Evolutionary conservation across 2,329 filamentous ascomycete genomes (phyloP).

Genomic region (Pleomassaria siparia): DNA sequence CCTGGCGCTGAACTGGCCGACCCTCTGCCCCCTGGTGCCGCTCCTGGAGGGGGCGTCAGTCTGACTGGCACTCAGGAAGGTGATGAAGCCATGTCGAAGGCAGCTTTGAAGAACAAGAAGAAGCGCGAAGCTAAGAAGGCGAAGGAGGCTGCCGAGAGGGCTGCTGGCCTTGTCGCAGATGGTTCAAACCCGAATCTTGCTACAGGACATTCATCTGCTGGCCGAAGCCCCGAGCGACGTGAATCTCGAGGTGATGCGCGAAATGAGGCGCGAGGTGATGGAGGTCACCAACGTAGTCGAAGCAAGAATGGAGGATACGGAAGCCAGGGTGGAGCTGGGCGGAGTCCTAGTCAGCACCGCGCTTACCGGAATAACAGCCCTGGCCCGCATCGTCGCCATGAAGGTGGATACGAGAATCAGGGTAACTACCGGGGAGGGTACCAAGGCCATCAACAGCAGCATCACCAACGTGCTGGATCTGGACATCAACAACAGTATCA

Average conservation of each 20-base stretch:
- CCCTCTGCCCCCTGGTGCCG: slow-evolving; percentile 67
- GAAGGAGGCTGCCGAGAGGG: slow-evolving; percentile 69
- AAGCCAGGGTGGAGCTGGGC: slow-evolving; percentile 22
- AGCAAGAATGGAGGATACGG: slow-evolving; percentile 35
- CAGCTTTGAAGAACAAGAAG: slow-evolving; percentile 96
- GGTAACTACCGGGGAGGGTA: slow-evolving; percentile 16
- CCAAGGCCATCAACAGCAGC: slow-evolving; percentile 2
- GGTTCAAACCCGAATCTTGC: slow-evolving; percentile 21
- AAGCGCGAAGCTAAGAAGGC: slow-evolving; percentile 92
- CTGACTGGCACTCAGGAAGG: slow-evolving; percentile 66
- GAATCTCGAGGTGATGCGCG: slow-evolving; percentile 38
- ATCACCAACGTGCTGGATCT: slow-evolving; percentile 19
- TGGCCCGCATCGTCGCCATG: slow-evolving; percentile 31
- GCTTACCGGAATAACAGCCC: slow-evolving; percentile 31
- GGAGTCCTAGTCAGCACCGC: slow-evolving; percentile 36
- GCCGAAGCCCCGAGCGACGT: slow-evolving; percentile 68
- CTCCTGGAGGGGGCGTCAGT: slow-evolving; percentile 65
- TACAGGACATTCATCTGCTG: slow-evolving; percentile 32
- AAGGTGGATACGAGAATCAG: slow-evolving; percentile 26
- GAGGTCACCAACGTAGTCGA: slow-evolving; percentile 57
- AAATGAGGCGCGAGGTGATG: slow-evolving; percentile 59
- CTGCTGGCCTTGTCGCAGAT: slow-evolving; percentile 35
- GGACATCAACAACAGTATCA: slow-evolving; percentile 17
- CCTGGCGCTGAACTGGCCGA: slow-evolving; percentile 79
- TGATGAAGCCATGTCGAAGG: slow-evolving; percentile 77